A percentile compares a stretch with the other conserved stretches of the same genome.
phyloP scores from a whole-genome alignment of 1,284 basidiomycete genomes.

The Cerioporus squamosus region DNA sequence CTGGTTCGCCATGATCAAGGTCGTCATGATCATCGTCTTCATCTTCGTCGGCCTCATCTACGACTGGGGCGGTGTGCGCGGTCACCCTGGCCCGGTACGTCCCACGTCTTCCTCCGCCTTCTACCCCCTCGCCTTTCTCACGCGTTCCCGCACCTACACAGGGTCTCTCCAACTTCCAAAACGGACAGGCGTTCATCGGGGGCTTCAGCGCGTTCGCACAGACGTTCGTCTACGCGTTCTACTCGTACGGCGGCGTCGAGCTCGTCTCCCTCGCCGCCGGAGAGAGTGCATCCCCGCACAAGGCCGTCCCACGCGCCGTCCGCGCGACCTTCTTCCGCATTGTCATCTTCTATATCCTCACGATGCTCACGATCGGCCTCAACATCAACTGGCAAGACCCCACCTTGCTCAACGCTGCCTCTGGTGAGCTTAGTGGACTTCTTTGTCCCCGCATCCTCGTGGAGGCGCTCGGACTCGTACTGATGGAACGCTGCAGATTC shows the following conservation, averaged over 20 bases:
- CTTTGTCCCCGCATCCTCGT: neutral
- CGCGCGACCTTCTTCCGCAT: slow-evolving; percentile 73
- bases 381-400: slow-evolving; percentile 58
- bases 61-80: slow-evolving; percentile 60
- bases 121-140: neutral
- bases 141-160: slow-evolving; percentile 14
- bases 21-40: slow-evolving; percentile 36
- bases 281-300: slow-evolving; percentile 60
- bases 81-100: slow-evolving; percentile 54
- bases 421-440: slow-evolving; percentile 33
- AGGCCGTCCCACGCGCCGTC: slow-evolving; percentile 69
- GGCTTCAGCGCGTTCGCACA: slow-evolving; percentile 57
- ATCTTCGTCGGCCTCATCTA: slow-evolving; percentile 42
- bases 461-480: too few species aligned
- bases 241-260: slow-evolving; percentile 79
- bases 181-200: slow-evolving; percentile 55
- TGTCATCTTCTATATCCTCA: slow-evolving; percentile 63
- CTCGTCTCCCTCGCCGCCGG: slow-evolving; percentile 71
- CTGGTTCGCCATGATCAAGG: slow-evolving; percentile 40
- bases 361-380: slow-evolving; percentile 58
- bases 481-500: slow-evolving; percentile 38
- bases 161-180: slow-evolving; percentile 58
- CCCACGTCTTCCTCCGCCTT: neutral
- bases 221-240: slow-evolving; percentile 62
- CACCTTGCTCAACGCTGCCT: slow-evolving; percentile 50